Conservation (phyloP, 306 rosid species). For the Cajanus cajan region DNA sequence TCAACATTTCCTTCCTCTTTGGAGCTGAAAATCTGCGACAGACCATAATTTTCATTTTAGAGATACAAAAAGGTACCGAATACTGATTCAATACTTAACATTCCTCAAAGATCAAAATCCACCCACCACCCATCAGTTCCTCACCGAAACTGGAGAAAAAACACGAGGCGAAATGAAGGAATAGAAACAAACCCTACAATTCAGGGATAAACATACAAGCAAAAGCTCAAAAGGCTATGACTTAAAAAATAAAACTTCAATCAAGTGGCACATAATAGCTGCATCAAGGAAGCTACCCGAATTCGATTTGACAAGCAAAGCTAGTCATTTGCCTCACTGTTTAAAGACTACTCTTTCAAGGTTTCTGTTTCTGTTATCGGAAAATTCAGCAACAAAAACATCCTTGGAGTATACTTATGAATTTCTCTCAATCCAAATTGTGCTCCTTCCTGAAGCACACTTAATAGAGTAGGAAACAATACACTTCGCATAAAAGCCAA, state of each 20-base stretch:
- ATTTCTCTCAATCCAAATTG: slow-evolving; percentile 13
- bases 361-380: neutral
- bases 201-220: slow-evolving; percentile 17
- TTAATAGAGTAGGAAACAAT: neutral
- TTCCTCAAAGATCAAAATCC: slow-evolving; percentile 16
- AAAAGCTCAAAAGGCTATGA: neutral
- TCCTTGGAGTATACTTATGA: neutral
- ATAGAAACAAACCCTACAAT: slow-evolving; percentile 7
- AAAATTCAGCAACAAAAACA: slow-evolving; percentile 16
- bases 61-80: neutral
- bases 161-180: neutral
- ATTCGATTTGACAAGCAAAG: slow-evolving; percentile 27
- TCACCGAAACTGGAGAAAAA: neutral
- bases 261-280: slow-evolving; percentile 1
- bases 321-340: neutral
- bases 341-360: neutral
- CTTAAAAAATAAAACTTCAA: slow-evolving; percentile 17
- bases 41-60: slow-evolving; percentile 11
- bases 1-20: slow-evolving; percentile 62
- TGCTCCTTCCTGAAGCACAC: neutral
- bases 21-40: slow-evolving; percentile 77
- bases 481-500: slow-evolving; percentile 24
- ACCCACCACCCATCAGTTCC: slow-evolving; percentile 4
- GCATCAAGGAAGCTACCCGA: slow-evolving; percentile 20
- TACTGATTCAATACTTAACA: neutral